These are phyloP conservation scores for Aspergillus candidus DNA, from an alignment of 2,329 filamentous ascomycete genomes.

Conservation along the genomic window DNA sequence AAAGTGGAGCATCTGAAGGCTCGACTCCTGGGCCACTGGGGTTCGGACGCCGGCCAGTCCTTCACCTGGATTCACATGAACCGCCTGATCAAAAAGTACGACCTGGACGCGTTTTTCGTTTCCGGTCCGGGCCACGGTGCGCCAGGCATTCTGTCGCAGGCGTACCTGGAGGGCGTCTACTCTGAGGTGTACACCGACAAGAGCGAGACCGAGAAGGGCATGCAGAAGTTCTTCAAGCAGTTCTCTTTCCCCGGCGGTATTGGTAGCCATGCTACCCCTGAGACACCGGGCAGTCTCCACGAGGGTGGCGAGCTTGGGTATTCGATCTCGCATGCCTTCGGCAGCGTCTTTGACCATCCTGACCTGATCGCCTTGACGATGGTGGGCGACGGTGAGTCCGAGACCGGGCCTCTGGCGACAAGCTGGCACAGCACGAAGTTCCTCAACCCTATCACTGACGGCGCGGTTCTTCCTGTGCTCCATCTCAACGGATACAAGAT, in stretches of 20 bases:
- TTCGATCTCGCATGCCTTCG: constrained; percentile 71
- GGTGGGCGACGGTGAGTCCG: constrained; percentile 75
- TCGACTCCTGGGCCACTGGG: constrained; percentile 70
- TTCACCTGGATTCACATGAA: constrained; percentile 82
- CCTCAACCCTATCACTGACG: constrained; percentile 70
- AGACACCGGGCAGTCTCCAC: constrained; percentile 70
- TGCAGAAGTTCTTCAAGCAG: constrained; percentile 73
- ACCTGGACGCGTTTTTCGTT: constrained; percentile 65
- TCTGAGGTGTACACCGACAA: constrained; percentile 71
- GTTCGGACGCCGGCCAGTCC: constrained; percentile 71
- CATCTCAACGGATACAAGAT: constrained; percentile 84
- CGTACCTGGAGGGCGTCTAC: constrained; percentile 72
- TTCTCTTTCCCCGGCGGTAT: constrained; percentile 78
- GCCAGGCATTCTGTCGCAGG: constrained; percentile 67
- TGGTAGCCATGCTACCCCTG: constrained; percentile 70
- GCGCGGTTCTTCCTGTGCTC: constrained; percentile 69
- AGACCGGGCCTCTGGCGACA: constrained; percentile 71
- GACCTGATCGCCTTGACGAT: constrained; percentile 69
- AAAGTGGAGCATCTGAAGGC: constrained; percentile 66
- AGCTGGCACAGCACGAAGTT: constrained; percentile 81
- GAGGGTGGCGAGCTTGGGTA: constrained; percentile 81
- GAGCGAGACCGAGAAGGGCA: constrained; percentile 60
- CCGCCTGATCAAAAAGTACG: constrained; percentile 73
- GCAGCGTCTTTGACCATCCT: constrained; percentile 68
- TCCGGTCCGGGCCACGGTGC: constrained; percentile 74